These are phyloP conservation scores for Stephanodiscus triporus DNA, from an alignment of 108 stramenopile species.

Conservation along the genomic window DNA sequence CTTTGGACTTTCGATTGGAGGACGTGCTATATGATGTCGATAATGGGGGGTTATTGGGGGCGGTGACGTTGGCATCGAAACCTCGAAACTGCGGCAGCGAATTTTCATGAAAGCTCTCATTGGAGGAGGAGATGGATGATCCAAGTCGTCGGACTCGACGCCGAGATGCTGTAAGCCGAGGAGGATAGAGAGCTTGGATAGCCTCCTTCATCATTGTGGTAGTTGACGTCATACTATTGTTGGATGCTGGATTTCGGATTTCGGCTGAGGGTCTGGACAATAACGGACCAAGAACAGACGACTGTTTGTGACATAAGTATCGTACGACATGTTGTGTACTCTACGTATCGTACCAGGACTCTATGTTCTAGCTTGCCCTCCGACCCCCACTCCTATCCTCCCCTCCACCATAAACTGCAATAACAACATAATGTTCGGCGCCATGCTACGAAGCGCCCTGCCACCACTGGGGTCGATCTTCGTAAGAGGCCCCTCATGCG, in stretches of 20 bases:
- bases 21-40: slow-evolving; percentile 8
- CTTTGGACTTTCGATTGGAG: slow-evolving; percentile 11
- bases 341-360: too few relatives aligned
- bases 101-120: slow-evolving; percentile 2
- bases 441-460: slow-evolving; percentile 21
- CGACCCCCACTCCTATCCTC: too few relatives aligned
- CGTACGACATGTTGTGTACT: too few relatives aligned
- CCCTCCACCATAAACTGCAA: background rate
- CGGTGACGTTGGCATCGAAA: background rate
- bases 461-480: slow-evolving; percentile 10
- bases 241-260: too few relatives aligned
- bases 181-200: slow-evolving; percentile 63
- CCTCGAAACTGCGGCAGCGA: background rate
- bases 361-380: too few relatives aligned
- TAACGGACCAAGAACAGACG: too few relatives aligned
- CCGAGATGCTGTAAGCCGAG: slow-evolving; percentile 40
- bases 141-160: slow-evolving; percentile 41
- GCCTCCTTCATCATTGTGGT: slow-evolving; percentile 60
- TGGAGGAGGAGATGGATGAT: slow-evolving; percentile 9
- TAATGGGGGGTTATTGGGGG: background rate
- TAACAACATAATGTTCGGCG: slow-evolving; percentile 25
- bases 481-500: background rate
- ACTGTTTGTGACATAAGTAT: too few relatives aligned
- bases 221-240: background rate
- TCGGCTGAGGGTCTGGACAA: too few relatives aligned